Evolutionary conservation across 805 yeast genomes (phyloP), one percentile per base, ranked within the genome.

Genomic region (Teunomyces tritomae): DNA sequence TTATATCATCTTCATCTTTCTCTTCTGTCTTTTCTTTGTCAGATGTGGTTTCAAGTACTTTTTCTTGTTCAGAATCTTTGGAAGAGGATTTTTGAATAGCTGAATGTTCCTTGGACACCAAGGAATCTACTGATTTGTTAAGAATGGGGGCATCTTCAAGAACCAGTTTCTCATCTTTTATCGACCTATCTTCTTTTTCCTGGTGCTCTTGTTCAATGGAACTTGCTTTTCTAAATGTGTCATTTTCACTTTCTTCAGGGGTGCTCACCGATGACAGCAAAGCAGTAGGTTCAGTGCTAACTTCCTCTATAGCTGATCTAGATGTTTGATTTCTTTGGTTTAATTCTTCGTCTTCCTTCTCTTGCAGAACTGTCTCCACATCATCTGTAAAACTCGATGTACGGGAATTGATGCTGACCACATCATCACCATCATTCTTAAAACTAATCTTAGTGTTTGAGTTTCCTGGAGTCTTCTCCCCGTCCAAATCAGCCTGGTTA

Each of bases 391-490:
- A 66, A 32, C 62, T 61, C 1, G 64, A 61, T 2, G 50, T 44
- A 29, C 58, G 65, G 4, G 57, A 49, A 1, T 44, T 49, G 1
- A 41, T 45, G 17, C 42, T 44, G n/a, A 48, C 43, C 2, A 17
- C 43, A 26, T 36, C 50, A 10, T 55, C 61, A 14, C 56, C 54
- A 10, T 62, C 66, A 47, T 65, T 62, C 46, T 65, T 67, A 50
- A 66, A 61, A 1, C 64, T 48, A 5, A 56, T 52, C 43, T 63
- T 67, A 0, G 67, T 64, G 11, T 59, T 62, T 1, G 67, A 53
- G 33, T 62, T 66, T 2, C 65, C 68, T 2, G 72, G 71, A 2
- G 70, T 67, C 37, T 56, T 62, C 20, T 67, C 71, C 1, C 70
- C 70, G 48, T 65, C 70, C 10, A 26, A 20, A 37, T 24, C 27